phyloP scores from a whole-genome alignment of 805 yeast species.

The Ogataea pignaliae region DNA sequence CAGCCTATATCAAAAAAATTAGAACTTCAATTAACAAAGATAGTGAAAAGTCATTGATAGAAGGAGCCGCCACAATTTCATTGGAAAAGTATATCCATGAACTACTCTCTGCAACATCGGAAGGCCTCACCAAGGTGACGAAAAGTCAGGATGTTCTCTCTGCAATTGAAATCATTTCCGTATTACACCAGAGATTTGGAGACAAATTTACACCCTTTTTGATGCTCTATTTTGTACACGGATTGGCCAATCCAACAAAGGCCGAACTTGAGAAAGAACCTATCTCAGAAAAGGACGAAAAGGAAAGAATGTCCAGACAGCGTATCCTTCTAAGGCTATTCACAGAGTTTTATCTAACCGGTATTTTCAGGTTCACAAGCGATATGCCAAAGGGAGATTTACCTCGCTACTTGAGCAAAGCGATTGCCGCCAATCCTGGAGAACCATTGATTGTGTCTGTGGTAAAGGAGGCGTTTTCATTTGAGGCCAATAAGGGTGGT shows the following conservation, averaged over 20 bases:
- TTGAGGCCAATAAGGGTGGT: constrained; percentile 28
- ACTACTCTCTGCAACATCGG: constrained; percentile 55
- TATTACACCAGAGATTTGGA: constrained; percentile 72
- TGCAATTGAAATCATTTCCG: constrained; percentile 62
- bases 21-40: constrained; percentile 54
- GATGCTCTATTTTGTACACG: constrained; percentile 37
- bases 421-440: constrained; percentile 24
- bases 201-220: constrained; percentile 46
- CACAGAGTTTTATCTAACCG: constrained; percentile 55
- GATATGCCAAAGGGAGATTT: constrained; percentile 38
- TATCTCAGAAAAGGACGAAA: constrained; percentile 39
- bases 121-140: constrained; percentile 50
- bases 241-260: constrained; percentile 33
- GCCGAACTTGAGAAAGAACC: constrained; percentile 20
- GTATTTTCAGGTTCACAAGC: constrained; percentile 44
- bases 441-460: constrained; percentile 40
- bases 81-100: constrained; percentile 75
- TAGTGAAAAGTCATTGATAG: constrained; percentile 40
- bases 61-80: constrained; percentile 59
- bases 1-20: constrained; percentile 71
- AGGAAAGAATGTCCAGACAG: constrained; percentile 36
- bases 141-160: constrained; percentile 57
- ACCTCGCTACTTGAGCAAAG: constrained; percentile 40
- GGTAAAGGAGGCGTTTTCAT: constrained; percentile 39
- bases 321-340: constrained; percentile 46